Percentiles rank a stretch among this genome's conserved stretches.
Evolutionary conservation across 176 grass and related monocot genomes (phyloP).

Genomic region (Triticum urartu): DNA sequence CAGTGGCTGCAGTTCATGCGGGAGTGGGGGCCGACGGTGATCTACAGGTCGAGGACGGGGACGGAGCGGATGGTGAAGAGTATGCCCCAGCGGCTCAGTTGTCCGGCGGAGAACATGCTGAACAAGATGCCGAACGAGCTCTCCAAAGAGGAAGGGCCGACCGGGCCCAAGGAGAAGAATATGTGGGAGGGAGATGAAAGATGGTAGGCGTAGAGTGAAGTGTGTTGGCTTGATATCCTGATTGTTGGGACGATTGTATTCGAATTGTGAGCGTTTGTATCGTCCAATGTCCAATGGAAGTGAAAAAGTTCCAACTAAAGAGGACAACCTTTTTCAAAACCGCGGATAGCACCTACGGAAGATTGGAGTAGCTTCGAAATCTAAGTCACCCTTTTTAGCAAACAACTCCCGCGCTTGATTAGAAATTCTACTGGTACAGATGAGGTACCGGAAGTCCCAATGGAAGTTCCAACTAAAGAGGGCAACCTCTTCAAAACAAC

Average conservation of each 20-base stretch:
- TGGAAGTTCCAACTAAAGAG: no score
- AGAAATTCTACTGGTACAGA: no score
- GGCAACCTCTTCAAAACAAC: no score
- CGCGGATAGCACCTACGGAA: no score
- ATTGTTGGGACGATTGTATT: not conserved
- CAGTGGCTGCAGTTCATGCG: constrained; percentile 83
- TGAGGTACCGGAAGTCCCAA: no score
- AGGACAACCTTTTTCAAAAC: no score
- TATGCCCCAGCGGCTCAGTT: constrained; percentile 44
- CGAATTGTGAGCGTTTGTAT: no score
- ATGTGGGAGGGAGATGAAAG: constrained; percentile 88
- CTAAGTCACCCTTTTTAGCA: no score
- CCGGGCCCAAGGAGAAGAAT: constrained; percentile 88
- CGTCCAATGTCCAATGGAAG: no score
- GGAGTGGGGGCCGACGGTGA: constrained; percentile 80
- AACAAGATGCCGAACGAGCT: constrained; percentile 75
- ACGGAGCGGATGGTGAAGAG: constrained; percentile 40
- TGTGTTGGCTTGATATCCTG: not conserved
- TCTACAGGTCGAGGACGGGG: constrained; percentile 53
- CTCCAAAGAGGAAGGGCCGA: constrained; percentile 82
- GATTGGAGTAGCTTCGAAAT: no score
- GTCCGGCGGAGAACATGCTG: constrained; percentile 50
- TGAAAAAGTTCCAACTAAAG: no score
- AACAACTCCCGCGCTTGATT: no score
- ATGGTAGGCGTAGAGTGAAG: constrained; percentile 29